phyloP scores from a whole-genome alignment of 1,139 yeast species.

The Taphrina populina region DNA sequence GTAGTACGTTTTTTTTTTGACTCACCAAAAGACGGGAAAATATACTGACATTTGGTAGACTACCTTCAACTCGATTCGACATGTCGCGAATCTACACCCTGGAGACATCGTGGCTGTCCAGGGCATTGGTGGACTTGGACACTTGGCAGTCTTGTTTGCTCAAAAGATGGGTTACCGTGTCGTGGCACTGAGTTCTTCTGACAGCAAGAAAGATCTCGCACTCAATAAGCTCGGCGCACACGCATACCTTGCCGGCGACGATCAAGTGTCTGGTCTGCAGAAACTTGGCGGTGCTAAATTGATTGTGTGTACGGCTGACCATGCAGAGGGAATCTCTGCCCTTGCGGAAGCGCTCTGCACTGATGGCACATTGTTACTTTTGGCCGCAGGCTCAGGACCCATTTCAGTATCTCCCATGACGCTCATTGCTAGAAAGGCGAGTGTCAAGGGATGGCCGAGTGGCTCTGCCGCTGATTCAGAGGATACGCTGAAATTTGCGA shows the following conservation, averaged over 20 bases:
- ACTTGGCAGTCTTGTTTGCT: constrained; percentile 49
- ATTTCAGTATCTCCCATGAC: constrained; percentile 3
- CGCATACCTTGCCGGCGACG: constrained; percentile 15
- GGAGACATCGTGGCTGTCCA: constrained; percentile 47
- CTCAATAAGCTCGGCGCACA: constrained; percentile 39
- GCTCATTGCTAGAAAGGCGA: constrained; percentile 10
- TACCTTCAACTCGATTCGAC: constrained; percentile 21
- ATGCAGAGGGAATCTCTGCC: constrained; percentile 4
- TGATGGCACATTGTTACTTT: constrained; percentile 14
- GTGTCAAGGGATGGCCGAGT: constrained; percentile 14
- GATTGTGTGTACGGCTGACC: constrained; percentile 19
- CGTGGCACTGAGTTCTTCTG: constrained; percentile 47
- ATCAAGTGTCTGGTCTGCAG: constrained; percentile 15
- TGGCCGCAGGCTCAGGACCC: constrained; percentile 16
- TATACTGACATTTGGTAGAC: constrained; percentile 44
- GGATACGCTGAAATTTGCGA: constrained; percentile 18
- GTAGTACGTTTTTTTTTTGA: constrained; percentile 43
- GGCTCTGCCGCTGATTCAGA: constrained; percentile 20
- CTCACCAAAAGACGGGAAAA: constrained; percentile 32
- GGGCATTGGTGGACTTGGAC: constrained; percentile 51
- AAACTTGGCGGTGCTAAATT: constrained; percentile 22
- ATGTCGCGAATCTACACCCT: constrained; percentile 40
- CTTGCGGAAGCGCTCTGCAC: constrained; percentile 8
- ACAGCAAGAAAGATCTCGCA: constrained; percentile 43
- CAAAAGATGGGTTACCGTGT: constrained; percentile 49